A percentile compares a stretch with the other conserved stretches of the same genome.
phyloP scores from a whole-genome alignment of 495 filamentous ascomycete species.

The Lasiosphaeria hispida region DNA sequence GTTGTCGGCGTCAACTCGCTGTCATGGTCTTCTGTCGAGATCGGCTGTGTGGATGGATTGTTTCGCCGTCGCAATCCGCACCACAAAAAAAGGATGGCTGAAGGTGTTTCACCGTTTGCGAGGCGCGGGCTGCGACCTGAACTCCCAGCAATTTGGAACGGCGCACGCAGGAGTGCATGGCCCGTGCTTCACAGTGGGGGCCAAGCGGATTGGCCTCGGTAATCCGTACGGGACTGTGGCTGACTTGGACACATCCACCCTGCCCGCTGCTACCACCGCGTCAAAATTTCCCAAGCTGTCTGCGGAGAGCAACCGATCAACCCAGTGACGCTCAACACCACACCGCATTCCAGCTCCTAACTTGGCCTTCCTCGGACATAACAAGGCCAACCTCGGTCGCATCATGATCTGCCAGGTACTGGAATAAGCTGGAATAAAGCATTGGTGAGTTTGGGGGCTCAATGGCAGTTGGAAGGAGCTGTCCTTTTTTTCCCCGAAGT shows the following conservation, averaged over 20 bases:
- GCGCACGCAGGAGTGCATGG: neutral
- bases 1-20: neutral
- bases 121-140: neutral
- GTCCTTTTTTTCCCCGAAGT: neutral
- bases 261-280: no score
- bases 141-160: neutral
- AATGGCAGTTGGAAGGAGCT: slow-evolving; percentile 1
- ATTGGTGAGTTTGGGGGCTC: slow-evolving; percentile 7
- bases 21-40: neutral
- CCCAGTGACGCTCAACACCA: neutral
- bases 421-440: neutral
- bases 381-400: slow-evolving; percentile 1
- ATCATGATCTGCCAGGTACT: slow-evolving; percentile 4
- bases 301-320: neutral
- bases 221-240: no score
- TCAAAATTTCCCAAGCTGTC: no score
- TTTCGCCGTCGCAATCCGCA: no score
- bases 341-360: neutral
- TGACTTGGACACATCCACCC: no score
- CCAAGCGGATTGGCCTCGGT: neutral
- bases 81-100: no score
- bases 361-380: neutral
- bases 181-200: neutral
- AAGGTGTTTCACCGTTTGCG: neutral
- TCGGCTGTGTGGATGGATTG: neutral